Evolutionary conservation across 2,329 filamentous ascomycete genomes (phyloP).

Genomic region (Claviceps citrina): DNA sequence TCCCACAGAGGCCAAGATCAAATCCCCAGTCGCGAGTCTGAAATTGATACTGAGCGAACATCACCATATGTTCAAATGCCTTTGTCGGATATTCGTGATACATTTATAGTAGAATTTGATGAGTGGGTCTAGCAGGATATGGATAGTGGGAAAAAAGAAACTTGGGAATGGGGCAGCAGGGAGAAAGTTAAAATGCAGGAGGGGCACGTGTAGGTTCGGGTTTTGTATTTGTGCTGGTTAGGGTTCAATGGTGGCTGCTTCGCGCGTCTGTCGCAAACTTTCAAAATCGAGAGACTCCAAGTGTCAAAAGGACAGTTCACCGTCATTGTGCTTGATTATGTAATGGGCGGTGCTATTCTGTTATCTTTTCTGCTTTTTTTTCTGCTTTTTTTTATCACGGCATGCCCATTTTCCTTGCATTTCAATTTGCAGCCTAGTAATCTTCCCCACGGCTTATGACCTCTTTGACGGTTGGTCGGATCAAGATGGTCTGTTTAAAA

Average conservation of each 20-base stretch:
- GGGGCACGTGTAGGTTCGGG: too few relatives aligned
- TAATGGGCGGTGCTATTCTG: background rate
- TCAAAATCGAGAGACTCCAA: too few relatives aligned
- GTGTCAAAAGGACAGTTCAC: too few relatives aligned
- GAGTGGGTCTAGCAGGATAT: too few relatives aligned
- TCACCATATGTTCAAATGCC: background rate
- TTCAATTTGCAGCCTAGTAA: conserved; percentile 36
- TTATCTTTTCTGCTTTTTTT: conserved; percentile 12
- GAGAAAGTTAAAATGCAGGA: too few relatives aligned
- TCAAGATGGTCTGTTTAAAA: conserved; percentile 48
- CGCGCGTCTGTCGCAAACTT: too few relatives aligned
- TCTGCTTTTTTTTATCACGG: conserved; percentile 8
- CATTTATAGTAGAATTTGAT: background rate
- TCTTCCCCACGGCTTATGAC: conserved; percentile 76
- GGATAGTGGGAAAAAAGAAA: too few relatives aligned
- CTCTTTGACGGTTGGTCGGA: conserved; percentile 71
- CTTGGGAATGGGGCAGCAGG: too few relatives aligned
- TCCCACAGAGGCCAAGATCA: background rate
- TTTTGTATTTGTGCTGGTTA: too few relatives aligned
- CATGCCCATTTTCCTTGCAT: background rate
- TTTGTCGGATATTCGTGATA: background rate
- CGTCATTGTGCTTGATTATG: too few relatives aligned
- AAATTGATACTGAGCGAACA: background rate
- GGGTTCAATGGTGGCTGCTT: too few relatives aligned
- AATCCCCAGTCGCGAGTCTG: background rate